Evolutionary conservation across 2,329 filamentous ascomycete species (phyloP).

Genomic region (Aspergillus hiratsukae): DNA sequence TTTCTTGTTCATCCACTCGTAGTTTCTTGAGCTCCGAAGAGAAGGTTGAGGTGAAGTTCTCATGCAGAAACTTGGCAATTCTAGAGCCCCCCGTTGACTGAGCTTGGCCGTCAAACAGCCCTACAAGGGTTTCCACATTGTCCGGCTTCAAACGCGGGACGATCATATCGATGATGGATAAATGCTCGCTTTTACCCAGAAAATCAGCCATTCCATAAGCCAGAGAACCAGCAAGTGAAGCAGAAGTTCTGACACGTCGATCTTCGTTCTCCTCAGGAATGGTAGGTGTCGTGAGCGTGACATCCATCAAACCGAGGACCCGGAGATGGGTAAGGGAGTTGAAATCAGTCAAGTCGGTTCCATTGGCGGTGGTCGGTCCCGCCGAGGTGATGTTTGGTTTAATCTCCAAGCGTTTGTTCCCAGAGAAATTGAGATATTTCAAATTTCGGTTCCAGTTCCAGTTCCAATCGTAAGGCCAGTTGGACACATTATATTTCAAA

Average conservation of each 20-base stretch:
- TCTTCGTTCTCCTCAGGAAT: conserved; percentile 96
- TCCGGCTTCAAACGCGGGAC: conserved; percentile 86
- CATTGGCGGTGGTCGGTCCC: conserved; percentile 47
- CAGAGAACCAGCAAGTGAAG: conserved; percentile 84
- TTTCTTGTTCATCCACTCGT: conserved; percentile 64
- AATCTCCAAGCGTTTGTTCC: conserved; percentile 94
- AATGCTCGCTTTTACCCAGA: conserved; percentile 84
- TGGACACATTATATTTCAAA: conserved; percentile 97
- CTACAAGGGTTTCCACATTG: conserved; percentile 83
- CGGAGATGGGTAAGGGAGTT: conserved; percentile 76
- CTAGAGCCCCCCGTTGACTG: conserved; percentile 86
- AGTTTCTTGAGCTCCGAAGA: conserved; percentile 73
- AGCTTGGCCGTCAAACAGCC: conserved; percentile 94
- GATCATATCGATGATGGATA: conserved; percentile 93
- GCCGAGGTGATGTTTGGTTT: conserved; percentile 59
- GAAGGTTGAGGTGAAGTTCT: conserved; percentile 88
- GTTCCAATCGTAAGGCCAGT: conserved; percentile 99
- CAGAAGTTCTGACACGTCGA: conserved; percentile 90
- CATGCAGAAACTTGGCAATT: conserved; percentile 92
- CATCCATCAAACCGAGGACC: conserved; percentile 93
- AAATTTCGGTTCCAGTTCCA: conserved; percentile 98
- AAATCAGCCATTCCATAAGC: conserved; percentile 98
- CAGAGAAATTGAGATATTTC: conserved; percentile 91
- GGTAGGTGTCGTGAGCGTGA: conserved; percentile 86
- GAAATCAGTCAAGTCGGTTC: conserved; percentile 82